Evolutionary conservation across 2,329 filamentous ascomycete genomes (phyloP).

Genomic region (Beauveria medogensis): DNA sequence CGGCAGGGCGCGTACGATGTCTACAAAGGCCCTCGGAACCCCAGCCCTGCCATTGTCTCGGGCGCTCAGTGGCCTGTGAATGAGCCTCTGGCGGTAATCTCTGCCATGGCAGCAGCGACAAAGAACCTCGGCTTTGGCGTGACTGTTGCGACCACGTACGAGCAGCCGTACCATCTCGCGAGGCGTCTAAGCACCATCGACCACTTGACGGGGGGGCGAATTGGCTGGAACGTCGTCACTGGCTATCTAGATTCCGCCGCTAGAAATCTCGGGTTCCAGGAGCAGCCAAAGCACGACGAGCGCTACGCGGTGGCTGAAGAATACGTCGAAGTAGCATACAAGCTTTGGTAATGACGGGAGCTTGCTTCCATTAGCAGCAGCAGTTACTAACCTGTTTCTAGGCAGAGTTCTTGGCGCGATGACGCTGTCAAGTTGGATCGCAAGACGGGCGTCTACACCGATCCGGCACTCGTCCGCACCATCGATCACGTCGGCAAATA

Average conservation of each 20-base stretch:
- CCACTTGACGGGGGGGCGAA: conserved; percentile 55
- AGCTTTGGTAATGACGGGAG: conserved; percentile 41
- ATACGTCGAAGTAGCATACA: conserved; percentile 50
- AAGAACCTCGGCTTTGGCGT: conserved; percentile 61
- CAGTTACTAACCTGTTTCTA: conserved; percentile 4
- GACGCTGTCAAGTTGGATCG: conserved; percentile 51
- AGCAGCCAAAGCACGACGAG: conserved; percentile 42
- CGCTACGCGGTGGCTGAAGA: conserved; percentile 53
- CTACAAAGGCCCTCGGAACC: conserved; percentile 47
- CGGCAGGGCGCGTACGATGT: conserved; percentile 56
- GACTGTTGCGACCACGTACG: conserved; percentile 60
- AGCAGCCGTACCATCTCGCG: conserved; percentile 60
- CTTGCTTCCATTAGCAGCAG: not conserved
- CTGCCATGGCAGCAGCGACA: conserved; percentile 61
- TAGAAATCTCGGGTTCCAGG: conserved; percentile 48
- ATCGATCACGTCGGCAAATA: conserved; percentile 57
- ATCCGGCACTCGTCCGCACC: conserved; percentile 42
- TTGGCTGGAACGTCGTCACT: conserved; percentile 50
- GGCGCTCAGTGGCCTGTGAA: conserved; percentile 67
- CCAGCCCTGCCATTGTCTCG: conserved; percentile 48
- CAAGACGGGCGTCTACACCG: conserved; percentile 39
- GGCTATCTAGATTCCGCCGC: conserved; percentile 61
- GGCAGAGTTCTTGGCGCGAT: conserved; percentile 46
- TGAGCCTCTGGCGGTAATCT: conserved; percentile 52
- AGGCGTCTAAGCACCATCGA: conserved; percentile 58